Base-by-base conservation (phyloP, 371 early-diverging fungal species). In the Parasitella parasitica region DNA sequence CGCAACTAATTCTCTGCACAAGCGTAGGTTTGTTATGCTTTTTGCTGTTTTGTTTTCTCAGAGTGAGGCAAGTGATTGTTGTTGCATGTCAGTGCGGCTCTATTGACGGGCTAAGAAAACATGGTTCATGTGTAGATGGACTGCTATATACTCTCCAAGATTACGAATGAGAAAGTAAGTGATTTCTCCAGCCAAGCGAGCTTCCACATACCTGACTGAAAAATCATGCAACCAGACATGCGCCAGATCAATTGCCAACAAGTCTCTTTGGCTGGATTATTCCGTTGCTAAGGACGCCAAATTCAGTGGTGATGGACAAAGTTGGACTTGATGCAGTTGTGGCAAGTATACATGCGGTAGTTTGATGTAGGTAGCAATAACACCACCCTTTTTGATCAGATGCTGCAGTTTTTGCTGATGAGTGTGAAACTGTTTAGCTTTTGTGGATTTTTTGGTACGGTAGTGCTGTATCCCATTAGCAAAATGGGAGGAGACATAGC, bases 261-360 rank as follows among this genome's bases (percentile, higher is more conserved):
- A 74, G 78, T 6, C 82, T 88, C 41, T 82, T 88, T 66, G 86
- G 86, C 20, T 88, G 88, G 88, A 84, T 88, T 56, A 61, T 76
- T 16, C 83, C 86, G 20, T 58, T 88, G 28, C 51, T 85, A 30
- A 73, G 73, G 38, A 82, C 82, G 16, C 76, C 84, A 2, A 80
- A 88, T 54, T 70, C 75, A 7, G 85, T 82, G 22, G 66, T 86
- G 12, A 69, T 88, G 30, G 80, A 88, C 22, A 78, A 86, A 65
- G 83, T 86, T 28, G 89, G 89, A 16, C 65, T 89, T 13, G 89
- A 89, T 65, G 88, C 89, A 0, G 87, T 86, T 20, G 85, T 89
- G 79, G 78, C 75, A 71, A 52, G 55, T 54, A 0, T 4, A 35
- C 30, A 41, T 22, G 34, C 39, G 39, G 24, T 32, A 13, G 4